A percentile compares a stretch with the other conserved stretches of the same genome.
Evolutionary conservation across 768 basidiomycete species (phyloP).

Genomic region (Zangia roseola): DNA sequence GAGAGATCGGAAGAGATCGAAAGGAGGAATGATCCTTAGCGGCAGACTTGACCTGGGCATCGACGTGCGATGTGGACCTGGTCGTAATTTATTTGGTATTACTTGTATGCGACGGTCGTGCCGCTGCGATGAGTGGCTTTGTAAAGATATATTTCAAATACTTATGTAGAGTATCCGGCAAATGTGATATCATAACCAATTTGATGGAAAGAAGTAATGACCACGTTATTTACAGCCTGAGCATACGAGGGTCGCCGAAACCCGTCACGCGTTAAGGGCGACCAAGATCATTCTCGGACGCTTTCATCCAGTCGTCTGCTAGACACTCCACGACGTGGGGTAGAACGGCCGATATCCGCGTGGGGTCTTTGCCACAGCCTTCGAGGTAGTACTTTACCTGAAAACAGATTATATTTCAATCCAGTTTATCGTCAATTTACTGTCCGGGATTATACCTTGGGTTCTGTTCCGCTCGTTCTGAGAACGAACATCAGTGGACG

Average conservation of each 20-base stretch:
- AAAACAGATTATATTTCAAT: neutral
- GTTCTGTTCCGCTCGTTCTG: conserved; percentile 89
- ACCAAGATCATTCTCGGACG: conserved; percentile 47
- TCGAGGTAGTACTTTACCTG: conserved; percentile 90
- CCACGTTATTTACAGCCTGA: too few relatives aligned
- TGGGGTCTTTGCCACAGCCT: conserved; percentile 58
- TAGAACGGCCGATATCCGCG: conserved; percentile 50
- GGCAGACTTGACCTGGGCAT: neutral
- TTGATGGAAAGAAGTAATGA: too few relatives aligned
- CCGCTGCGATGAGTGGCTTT: too few relatives aligned
- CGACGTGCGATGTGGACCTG: neutral
- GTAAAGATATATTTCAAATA: too few relatives aligned
- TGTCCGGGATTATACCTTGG: conserved; percentile 53
- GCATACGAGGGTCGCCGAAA: too few relatives aligned
- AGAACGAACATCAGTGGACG: neutral
- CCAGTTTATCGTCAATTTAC: neutral
- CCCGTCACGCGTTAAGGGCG: conserved; percentile 22
- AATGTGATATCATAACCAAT: too few relatives aligned
- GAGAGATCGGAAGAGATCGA: conserved; percentile 47
- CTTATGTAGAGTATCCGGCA: too few relatives aligned
- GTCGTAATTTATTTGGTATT: conserved; percentile 5
- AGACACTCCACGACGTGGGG: conserved; percentile 58
- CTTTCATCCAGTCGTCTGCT: conserved; percentile 67
- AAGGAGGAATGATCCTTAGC: conserved; percentile 7
- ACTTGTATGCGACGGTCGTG: neutral